Evolutionary conservation across 2,329 filamentous ascomycete species (phyloP), one percentile per base, ranked within the genome.

Genomic region (Paecilomyces formosus): DNA sequence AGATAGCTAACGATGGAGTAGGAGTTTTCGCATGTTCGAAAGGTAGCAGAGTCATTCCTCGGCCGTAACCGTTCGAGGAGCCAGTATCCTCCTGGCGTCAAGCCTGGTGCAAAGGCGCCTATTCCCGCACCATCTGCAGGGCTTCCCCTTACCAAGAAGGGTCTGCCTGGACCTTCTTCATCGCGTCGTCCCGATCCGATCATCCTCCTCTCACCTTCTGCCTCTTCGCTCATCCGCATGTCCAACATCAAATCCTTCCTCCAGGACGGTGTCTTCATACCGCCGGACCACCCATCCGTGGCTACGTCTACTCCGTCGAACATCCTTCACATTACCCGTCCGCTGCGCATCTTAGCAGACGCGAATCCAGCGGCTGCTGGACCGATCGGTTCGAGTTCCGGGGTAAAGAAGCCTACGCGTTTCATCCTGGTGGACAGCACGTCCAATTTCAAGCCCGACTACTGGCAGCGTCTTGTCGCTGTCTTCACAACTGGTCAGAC

Each of bases 401-500:
- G 59, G 8, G 55, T 66, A 13, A 63, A 80, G 56, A 86, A 88
- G 15, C 88, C 91, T 1, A 85, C 94, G 69, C 90, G 92, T 53
- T 99, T 99, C 79, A 95, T 97, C 70, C 86, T 99, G 45, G 93
- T 97, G 57, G 94, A 99, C 73, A 88, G 88, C 18, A 89, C 92
- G 0, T 88, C 95, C 70, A 89, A 94, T 73, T 99, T 99, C 83
- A 96, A 96, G 74, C 94, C 94, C 0, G 92, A 97, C 71, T 97
- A 97, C 79, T 99, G 94, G 94, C 88, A 88, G 68, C 87, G 92
- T 55, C 89, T 99, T 6, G 94, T 97, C 1, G 94, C 90, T 12
- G 92, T 99, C 58, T 97, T 99, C 77, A 99, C 94, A 0, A 99
- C 94, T 0, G 94, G 94, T 33, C 94, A 99, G 78, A 87, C 88